phyloP scores from a whole-genome alignment of 306 rosid genomes.

The Astragalus glycyphyllos region DNA sequence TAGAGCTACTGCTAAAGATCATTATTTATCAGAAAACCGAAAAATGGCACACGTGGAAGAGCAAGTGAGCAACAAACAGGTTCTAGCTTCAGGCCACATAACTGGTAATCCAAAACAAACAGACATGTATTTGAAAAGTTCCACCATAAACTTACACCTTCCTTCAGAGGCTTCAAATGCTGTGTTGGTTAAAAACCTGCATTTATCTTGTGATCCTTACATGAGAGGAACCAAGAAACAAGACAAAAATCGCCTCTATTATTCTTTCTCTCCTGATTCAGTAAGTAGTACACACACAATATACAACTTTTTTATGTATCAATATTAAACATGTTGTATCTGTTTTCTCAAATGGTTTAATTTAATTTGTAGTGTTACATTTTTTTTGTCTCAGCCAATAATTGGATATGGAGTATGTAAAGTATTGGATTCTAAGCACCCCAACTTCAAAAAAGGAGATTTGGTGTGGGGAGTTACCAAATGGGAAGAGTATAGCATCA shows the following conservation, averaged over 20 bases:
- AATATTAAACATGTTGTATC: background rate
- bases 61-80: conserved; percentile 54
- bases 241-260: background rate
- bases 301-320: background rate
- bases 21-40: background rate
- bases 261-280: conserved; percentile 52
- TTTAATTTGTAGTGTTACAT: conserved; percentile 17
- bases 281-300: conserved; percentile 33
- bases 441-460: conserved; percentile 47
- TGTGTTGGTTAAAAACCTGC: conserved; percentile 64
- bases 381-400: conserved; percentile 42
- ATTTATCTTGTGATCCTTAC: conserved; percentile 75
- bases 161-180: conserved; percentile 48
- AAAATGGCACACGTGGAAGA: conserved; percentile 42
- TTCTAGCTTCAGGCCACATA: conserved; percentile 44
- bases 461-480: conserved; percentile 55
- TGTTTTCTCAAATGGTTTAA: background rate
- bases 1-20: conserved; percentile 12
- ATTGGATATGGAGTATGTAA: conserved; percentile 54
- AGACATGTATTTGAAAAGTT: conserved; percentile 45
- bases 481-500: conserved; percentile 57
- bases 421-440: conserved; percentile 53
- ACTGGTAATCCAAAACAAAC: conserved; percentile 51
- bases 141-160: conserved; percentile 46
- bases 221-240: conserved; percentile 47